Conservation (phyloP, 2,329 filamentous ascomycete species). For the Drechslerella dactyloides region DNA sequence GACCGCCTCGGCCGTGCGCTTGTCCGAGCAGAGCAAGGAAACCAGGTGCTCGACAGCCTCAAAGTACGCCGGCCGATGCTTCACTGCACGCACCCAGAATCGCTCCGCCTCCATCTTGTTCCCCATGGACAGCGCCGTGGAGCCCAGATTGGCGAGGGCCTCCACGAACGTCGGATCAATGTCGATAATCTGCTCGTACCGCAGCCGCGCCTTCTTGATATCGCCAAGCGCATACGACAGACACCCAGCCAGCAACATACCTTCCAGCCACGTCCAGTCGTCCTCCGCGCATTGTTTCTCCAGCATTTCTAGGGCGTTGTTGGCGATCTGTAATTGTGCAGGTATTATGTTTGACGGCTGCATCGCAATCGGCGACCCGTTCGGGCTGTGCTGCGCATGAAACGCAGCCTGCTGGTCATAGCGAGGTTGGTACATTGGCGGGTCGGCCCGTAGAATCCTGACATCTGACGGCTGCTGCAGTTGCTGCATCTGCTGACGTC, state of each 20-base stretch:
- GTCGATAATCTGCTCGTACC: conserved; percentile 65
- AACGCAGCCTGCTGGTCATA: conserved; percentile 35
- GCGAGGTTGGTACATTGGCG: conserved; percentile 34
- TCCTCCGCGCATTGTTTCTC: conserved; percentile 78
- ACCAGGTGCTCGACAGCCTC: conserved; percentile 95
- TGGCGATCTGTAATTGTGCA: conserved; percentile 60
- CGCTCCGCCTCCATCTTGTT: conserved; percentile 82
- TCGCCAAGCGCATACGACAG: conserved; percentile 71
- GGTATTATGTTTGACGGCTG: conserved; percentile 26
- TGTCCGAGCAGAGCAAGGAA: conserved; percentile 79
- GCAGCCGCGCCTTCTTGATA: conserved; percentile 59
- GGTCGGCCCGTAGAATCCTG: conserved; percentile 41
- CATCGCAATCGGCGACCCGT: conserved; percentile 32
- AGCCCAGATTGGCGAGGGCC: conserved; percentile 90
- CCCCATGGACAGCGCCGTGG: conserved; percentile 82
- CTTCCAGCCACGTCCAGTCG: conserved; percentile 87
- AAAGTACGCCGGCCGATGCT: conserved; percentile 82
- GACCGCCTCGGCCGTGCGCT: conserved; percentile 82
- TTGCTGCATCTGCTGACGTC: conserved; percentile 28
- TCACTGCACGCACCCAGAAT: conserved; percentile 84
- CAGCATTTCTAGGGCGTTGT: conserved; percentile 73
- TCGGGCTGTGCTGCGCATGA: conserved; percentile 29
- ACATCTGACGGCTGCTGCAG: conserved; percentile 22
- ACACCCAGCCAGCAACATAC: conserved; percentile 88
- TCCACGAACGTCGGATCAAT: conserved; percentile 69